Evolutionary conservation across 371 early-diverging fungal species (phyloP), one percentile per base, ranked within the genome.

Genomic region (Syncephalastrum sp.): DNA sequence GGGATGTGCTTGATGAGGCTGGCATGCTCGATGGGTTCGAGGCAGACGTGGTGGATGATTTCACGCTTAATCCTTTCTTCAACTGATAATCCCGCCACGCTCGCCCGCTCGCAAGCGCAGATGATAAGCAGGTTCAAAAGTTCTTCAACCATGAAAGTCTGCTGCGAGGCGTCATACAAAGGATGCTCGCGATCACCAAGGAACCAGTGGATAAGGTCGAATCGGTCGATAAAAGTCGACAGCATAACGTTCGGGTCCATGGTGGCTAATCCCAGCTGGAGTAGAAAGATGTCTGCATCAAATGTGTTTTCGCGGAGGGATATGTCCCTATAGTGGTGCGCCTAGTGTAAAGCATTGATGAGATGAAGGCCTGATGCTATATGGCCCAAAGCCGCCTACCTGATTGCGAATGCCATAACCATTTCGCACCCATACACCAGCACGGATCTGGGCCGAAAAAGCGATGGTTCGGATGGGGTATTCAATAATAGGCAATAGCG

Each of bases 351-450:
- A 23, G 16, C 47, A 19, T 46, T 13, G 3, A 3, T 15, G 23
- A 48, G 27, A 50, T 29, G 4, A 24, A 3, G 16, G 25, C 2
- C 33, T n/a, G 15, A n/a, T 16, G n/a, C 8, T 14, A 25, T 90
- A 15, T 49, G 21, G 0, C 17, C 25, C 13, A 13, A 53, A 24
- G 24, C 17, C 21, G 50, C 50, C 23, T 75, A 72, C 72, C 68
- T 84, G 86, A 44, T 82, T 85, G 44, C 88, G 79, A 52, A 91
- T 88, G 41, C 84, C 84, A 65, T 83, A 89, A 13, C 98, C 98
- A 60, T 98, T 98, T 47, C 98, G 80, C 12, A 98, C 95, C 98
- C 98, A 98, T 42, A 97, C 76, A 27, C 91, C 90, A 13, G 93
- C 90, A 19, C 91, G 84, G 56, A 98, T 93, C 73, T 98, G 98